Percentiles rank a stretch among this genome's conserved stretches.
Conservation (phyloP, 768 basidiomycete species). For the Xanthoconium stramineum region DNA sequence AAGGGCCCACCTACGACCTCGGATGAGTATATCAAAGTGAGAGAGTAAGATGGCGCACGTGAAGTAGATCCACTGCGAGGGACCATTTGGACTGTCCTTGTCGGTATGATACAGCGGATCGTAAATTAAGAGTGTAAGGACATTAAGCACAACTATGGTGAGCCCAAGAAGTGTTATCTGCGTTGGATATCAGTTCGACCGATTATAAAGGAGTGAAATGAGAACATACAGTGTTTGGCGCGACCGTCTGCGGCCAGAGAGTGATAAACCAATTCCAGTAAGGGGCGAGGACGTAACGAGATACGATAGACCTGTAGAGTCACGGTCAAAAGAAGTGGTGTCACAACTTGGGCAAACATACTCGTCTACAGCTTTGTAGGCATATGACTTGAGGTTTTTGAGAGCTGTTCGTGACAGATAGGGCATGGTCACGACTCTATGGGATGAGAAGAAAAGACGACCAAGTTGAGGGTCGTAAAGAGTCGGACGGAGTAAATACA, state of each 20-base stretch:
- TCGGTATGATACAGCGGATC: conserved; percentile 76
- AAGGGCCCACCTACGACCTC: conserved; percentile 64
- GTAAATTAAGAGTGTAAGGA: conserved; percentile 76
- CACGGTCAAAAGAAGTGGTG: neutral
- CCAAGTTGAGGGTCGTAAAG: neutral
- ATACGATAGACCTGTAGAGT: conserved; percentile 62
- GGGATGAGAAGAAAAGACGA: neutral
- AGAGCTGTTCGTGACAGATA: conserved; percentile 68
- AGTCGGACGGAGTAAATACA: too few relatives aligned
- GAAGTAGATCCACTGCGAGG: conserved; percentile 87
- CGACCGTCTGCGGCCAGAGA: conserved; percentile 78
- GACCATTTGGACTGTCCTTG: conserved; percentile 56
- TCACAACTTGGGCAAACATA: conserved; percentile 24
- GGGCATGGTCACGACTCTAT: conserved; percentile 44
- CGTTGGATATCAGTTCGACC: neutral
- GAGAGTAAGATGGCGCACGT: conserved; percentile 49
- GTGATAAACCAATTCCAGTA: conserved; percentile 94
- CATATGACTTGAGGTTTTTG: conserved; percentile 70
- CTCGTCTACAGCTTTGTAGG: conserved; percentile 83
- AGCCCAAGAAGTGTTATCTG: conserved; percentile 92
- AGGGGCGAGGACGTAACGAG: conserved; percentile 72
- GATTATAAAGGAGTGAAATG: neutral
- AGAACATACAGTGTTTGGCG: conserved; percentile 79
- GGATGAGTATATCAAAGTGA: too few relatives aligned
- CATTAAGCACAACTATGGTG: conserved; percentile 76